A percentile compares a stretch with the other conserved stretches of the same genome.
These are phyloP conservation scores for Acanthamoeba sp. DNA, from an alignment of 208 protist species.

Conservation along the genomic window DNA sequence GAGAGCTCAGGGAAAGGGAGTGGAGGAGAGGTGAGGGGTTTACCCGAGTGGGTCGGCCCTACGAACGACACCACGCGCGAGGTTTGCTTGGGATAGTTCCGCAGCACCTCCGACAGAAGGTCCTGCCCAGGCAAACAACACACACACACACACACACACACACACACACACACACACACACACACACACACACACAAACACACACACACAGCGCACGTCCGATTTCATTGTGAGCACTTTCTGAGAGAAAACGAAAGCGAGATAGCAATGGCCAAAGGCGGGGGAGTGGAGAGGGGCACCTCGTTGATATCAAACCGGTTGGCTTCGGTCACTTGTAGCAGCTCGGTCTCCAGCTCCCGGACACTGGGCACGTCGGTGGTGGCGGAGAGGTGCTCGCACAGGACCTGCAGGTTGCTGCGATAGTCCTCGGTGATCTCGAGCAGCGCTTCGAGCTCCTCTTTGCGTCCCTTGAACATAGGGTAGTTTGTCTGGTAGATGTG, in stretches of 20 bases:
- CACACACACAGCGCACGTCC: too few species aligned
- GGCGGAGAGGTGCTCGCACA: constrained; percentile 51
- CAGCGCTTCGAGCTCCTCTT: constrained; percentile 12
- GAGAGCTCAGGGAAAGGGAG: too few species aligned
- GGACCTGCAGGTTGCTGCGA: constrained; percentile 5
- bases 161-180: too few species aligned
- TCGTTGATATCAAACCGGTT: constrained; percentile 54
- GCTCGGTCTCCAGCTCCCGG: constrained; percentile 21
- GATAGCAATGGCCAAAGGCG: too few species aligned
- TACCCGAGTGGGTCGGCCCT: constrained; percentile 22
- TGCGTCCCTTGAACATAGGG: constrained; percentile 13
- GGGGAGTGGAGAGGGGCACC: too few species aligned
- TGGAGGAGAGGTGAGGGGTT: background rate
- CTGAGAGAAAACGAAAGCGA: too few species aligned
- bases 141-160: too few species aligned
- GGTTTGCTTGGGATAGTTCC: constrained; percentile 37
- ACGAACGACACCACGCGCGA: constrained; percentile 32
- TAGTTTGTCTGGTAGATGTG: constrained; percentile 50
- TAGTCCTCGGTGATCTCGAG: constrained; percentile 31
- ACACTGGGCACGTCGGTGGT: constrained; percentile 52
- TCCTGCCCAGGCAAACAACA: too few species aligned
- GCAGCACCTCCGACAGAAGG: constrained; percentile 6
- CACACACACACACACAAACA: too few species aligned
- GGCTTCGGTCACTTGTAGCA: constrained; percentile 31
- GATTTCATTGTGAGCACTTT: too few species aligned